A percentile compares a stretch with the other conserved stretches of the same genome.
phyloP scores from a whole-genome alignment of 2,329 filamentous ascomycete species.

The Geosmithia morbida region DNA sequence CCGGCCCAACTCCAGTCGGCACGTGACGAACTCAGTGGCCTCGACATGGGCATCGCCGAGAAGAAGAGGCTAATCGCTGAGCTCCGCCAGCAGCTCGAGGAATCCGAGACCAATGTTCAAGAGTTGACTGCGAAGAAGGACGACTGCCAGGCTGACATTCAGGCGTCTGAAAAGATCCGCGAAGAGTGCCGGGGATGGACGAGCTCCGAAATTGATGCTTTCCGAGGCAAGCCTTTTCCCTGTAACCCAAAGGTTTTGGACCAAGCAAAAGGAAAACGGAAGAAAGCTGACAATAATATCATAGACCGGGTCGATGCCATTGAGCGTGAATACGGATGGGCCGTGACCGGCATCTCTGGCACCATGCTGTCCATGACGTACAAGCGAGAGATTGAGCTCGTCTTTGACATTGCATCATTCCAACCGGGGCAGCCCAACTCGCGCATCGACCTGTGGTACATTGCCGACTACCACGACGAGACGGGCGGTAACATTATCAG shows the following conservation, averaged over 20 bases:
- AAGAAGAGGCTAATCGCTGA: slow-evolving; percentile 55
- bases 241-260: background rate
- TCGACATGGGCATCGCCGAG: slow-evolving; percentile 54
- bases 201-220: slow-evolving; percentile 58
- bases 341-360: slow-evolving; percentile 48
- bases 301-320: slow-evolving; percentile 50
- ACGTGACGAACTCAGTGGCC: slow-evolving; percentile 49
- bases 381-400: slow-evolving; percentile 55
- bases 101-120: slow-evolving; percentile 51
- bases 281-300: background rate
- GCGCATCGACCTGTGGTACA: slow-evolving; percentile 56
- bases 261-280: background rate
- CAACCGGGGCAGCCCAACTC: slow-evolving; percentile 27
- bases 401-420: slow-evolving; percentile 55
- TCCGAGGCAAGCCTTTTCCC: slow-evolving; percentile 47
- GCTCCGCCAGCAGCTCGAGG: slow-evolving; percentile 50
- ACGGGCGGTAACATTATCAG: background rate
- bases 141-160: slow-evolving; percentile 58
- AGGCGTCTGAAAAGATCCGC: slow-evolving; percentile 66
- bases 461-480: slow-evolving; percentile 29
- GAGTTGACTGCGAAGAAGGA: slow-evolving; percentile 51
- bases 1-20: slow-evolving; percentile 61
- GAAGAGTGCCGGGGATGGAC: slow-evolving; percentile 89
- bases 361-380: slow-evolving; percentile 61
- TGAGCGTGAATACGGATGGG: slow-evolving; percentile 57